Base-by-base conservation (phyloP, 345 rosid genomes). In the Melaleuca quinquenervia region DNA sequence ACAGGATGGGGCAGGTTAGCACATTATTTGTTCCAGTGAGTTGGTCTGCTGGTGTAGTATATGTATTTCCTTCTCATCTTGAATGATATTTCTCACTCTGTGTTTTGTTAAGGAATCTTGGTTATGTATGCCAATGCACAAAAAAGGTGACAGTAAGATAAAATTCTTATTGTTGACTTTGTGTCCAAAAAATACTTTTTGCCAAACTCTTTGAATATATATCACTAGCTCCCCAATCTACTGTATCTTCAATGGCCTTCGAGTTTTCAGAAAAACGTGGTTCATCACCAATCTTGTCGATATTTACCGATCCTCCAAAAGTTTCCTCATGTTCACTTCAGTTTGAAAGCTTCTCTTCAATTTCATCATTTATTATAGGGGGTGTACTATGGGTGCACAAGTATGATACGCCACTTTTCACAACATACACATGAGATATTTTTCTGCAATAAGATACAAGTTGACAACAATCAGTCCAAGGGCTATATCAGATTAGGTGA, bases 341-440 rank as follows among this genome's bases (percentile, higher is more conserved):
- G 89, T 85, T 27, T 78, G 90, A 87, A 89, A 86, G 83, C 83
- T 88, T 87, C 56, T 83, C 92, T 86, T 94, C 94, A 58, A 89
- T 85, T 82, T 88, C 93, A 75, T 26, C 91, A 85, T 91, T 96
- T 90, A 91, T 76, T 41, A 96, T 93, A 76, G 98, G 98, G 82
- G 98, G 98, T 56, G 99, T 98, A 85, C 98, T 97, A 56, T 98
- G 98, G 45, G 98, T 97, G 50, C 98, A 94, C 55, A 94, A 83
- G 87, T 87, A 84, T 51, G 75, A 53, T 24, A 36, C 27, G 20
- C 36, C 82, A 84, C 58, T 74, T 54, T 41, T 45, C 41, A 27
- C 36, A 21, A 24, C 78, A 24, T 26, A 41, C 48, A 62, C 80
- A 32, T 51, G 50, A 41, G 27, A 16, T 10, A 14, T 52, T 29